Base-by-base conservation (phyloP, 2,329 filamentous ascomycete species). In the Exserohilum rostratum region DNA sequence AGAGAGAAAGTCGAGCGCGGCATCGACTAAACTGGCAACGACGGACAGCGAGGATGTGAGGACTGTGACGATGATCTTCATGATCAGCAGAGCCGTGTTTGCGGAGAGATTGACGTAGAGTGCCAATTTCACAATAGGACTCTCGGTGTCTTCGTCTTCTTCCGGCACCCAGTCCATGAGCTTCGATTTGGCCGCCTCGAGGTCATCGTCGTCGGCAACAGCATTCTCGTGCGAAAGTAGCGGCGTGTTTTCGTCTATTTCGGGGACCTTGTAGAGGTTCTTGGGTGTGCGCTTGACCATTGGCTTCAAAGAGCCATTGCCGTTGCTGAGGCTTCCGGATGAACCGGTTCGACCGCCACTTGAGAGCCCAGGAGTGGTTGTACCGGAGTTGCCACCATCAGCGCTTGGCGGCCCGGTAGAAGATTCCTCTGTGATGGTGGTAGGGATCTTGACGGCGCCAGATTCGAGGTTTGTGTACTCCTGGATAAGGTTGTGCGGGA, bases 401-500 rank as follows among this genome's bases (percentile, higher is more conserved):
- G 54, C 35, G 13, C 58, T 49, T 5, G 65, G 66, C 5, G 65
- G 60, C 2, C 56, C 63, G 13, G 50, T 48, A 2, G 64, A 60
- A 3, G 66, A 76, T 69, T 92, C 89, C 70, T 95, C 91, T n/a
- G 81, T 77, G 63, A 95, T 95, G 10, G 90, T 92, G 29, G 85
- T 81, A 1, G 91, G 90, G 6, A 91, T 83, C 62, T 86, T 83
- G 44, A 85, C 82, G 20, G 81, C 81, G 34, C 80, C 83, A 17
- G 80, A 80, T 38, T 84, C 80, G 45, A 86, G 79, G 60, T 88
- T 80, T 60, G 87, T 87, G 75, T 96, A 97, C 75, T 97, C 93
- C 70, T 96, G 93, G 53, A 98, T 87, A 39, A 98, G 81, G 66
- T 93, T 88, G 70, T 96, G 93, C 2, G 93, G 93, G n/a, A 96